Conservation (phyloP, 169 alveolate genomes). For the Perkinsus marinus region DNA sequence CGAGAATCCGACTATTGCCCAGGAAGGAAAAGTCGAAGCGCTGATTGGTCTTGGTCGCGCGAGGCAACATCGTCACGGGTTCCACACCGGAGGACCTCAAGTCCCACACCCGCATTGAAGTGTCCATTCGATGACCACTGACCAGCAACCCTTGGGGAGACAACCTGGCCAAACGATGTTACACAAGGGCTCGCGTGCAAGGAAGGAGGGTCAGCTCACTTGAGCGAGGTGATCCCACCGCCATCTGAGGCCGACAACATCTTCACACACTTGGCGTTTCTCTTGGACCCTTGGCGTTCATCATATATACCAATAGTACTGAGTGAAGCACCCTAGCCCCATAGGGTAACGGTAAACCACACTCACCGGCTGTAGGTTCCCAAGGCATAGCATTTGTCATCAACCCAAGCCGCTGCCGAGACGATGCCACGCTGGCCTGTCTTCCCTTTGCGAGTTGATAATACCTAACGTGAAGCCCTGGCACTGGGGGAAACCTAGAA, state of each 20-base stretch:
- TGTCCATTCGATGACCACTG: not conserved
- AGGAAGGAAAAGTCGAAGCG: not conserved
- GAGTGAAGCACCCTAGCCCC: not conserved
- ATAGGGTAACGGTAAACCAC: not conserved
- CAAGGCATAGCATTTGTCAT: not conserved
- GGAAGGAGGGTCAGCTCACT: not conserved
- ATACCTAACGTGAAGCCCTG: not conserved
- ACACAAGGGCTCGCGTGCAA: not conserved
- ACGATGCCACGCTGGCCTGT: not conserved
- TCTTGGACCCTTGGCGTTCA: not conserved
- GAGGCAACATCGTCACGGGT: not conserved
- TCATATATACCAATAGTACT: not conserved
- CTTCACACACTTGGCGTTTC: not conserved
- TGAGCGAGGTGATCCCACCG: not conserved
- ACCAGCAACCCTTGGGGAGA: not conserved
- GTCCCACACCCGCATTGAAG: not conserved
- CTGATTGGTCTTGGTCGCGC: not conserved
- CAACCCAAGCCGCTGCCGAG: not conserved
- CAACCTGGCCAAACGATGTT: not conserved
- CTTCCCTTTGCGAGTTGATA: not conserved
- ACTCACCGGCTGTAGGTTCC: not conserved
- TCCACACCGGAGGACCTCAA: not conserved
- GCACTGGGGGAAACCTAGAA: not conserved
- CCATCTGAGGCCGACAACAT: not conserved
- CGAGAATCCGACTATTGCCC: not conserved